Evolutionary conservation across 441 rosid species (phyloP).

Genomic region (Erodium texanum): DNA sequence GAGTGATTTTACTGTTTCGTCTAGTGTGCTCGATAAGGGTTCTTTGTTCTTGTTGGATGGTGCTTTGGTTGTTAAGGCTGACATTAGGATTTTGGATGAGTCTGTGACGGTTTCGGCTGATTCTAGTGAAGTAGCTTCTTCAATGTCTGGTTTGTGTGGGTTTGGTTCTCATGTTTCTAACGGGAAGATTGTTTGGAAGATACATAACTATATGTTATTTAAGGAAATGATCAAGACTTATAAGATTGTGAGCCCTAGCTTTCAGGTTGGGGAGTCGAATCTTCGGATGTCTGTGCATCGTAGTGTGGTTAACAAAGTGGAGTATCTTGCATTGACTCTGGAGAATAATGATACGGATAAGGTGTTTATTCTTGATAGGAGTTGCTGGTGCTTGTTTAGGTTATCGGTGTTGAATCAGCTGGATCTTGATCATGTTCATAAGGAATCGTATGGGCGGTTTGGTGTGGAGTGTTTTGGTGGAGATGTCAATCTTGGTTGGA

Average conservation of each 20-base stretch:
- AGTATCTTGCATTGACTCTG: constrained; percentile 80
- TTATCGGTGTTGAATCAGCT: constrained; percentile 89
- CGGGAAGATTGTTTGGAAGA: constrained; percentile 95
- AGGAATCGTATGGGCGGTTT: constrained; percentile 95
- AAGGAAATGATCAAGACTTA: constrained; percentile 94
- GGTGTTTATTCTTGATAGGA: constrained; percentile 42
- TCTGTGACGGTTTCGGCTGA: constrained; percentile 70
- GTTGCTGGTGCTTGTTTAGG: constrained; percentile 96
- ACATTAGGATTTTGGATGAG: constrained; percentile 77
- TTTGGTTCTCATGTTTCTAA: constrained; percentile 80
- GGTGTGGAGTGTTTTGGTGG: constrained; percentile 92
- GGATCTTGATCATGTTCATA: constrained; percentile 82
- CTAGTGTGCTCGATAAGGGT: constrained; percentile 67
- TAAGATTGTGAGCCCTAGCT: constrained; percentile 95
- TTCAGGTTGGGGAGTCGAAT: constrained; percentile 95
- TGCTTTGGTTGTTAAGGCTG: constrained; percentile 68
- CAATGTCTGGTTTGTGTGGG: constrained; percentile 39
- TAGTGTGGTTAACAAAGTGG: constrained; percentile 70
- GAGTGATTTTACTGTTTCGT: constrained; percentile 89
- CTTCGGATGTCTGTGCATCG: constrained; percentile 83
- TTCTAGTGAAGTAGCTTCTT: constrained; percentile 43
- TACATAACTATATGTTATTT: constrained; percentile 84
- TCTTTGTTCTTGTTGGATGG: constrained; percentile 65
- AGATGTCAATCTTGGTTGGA: constrained; percentile 96
- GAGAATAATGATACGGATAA: constrained; percentile 90